Conservation (phyloP, 495 filamentous ascomycete genomes). For the Chaetomium fimeti region DNA sequence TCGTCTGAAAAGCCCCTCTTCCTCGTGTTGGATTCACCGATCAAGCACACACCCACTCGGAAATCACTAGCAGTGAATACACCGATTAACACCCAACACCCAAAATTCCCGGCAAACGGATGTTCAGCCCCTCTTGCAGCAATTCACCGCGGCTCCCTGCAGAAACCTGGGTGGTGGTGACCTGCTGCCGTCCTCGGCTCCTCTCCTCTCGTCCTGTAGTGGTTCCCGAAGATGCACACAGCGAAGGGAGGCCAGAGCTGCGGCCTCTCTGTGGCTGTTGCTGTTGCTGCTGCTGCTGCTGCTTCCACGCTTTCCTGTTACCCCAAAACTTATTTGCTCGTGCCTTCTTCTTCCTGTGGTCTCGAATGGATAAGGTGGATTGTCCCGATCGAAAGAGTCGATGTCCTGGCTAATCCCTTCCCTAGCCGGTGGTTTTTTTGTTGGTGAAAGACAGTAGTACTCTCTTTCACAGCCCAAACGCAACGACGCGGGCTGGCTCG, state of each 20-base stretch:
- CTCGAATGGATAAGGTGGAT: background rate
- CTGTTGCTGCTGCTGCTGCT: background rate
- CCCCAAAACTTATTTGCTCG: background rate
- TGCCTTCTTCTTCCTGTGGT: background rate
- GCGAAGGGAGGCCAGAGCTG: background rate
- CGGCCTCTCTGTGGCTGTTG: background rate
- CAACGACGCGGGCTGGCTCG: background rate
- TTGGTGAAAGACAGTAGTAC: background rate
- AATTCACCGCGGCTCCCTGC: slow-evolving; percentile 1
- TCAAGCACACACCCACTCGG: background rate
- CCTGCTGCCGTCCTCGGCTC: background rate
- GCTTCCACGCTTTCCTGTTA: background rate
- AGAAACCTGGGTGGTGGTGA: background rate
- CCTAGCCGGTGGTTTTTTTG: background rate
- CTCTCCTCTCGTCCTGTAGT: background rate
- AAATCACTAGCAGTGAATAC: background rate
- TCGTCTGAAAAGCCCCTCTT: background rate
- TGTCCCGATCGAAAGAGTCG: background rate
- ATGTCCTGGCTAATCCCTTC: background rate
- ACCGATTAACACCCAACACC: background rate
- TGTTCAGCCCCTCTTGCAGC: background rate
- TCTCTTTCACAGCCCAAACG: background rate
- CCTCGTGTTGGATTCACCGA: background rate
- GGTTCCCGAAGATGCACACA: background rate
- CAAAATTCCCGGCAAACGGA: background rate